Percentiles rank a stretch among this genome's conserved stretches.
Conservation (phyloP, 805 yeast genomes). For the Pachysolen tannophilus region DNA sequence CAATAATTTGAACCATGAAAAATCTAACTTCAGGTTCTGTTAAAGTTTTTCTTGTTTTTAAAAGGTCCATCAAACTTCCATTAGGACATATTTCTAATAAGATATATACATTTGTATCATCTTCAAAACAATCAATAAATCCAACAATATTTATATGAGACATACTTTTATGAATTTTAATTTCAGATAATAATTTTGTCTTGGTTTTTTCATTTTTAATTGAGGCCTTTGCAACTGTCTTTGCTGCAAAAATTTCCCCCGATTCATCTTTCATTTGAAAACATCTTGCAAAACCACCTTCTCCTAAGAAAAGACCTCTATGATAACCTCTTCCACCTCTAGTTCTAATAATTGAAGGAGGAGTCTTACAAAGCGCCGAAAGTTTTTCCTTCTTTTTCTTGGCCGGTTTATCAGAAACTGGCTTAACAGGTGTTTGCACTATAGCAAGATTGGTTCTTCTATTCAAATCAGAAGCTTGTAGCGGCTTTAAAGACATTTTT, state of each 20-base stretch:
- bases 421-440: conserved; percentile 31
- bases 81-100: conserved; percentile 91
- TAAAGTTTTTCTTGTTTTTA: conserved; percentile 75
- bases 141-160: conserved; percentile 85
- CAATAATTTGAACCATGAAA: conserved; percentile 86
- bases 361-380: conserved; percentile 89
- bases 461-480: conserved; percentile 9
- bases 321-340: conserved; percentile 83
- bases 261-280: conserved; percentile 90
- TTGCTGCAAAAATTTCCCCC: conserved; percentile 89
- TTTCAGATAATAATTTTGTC: conserved; percentile 80
- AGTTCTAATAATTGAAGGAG: conserved; percentile 88
- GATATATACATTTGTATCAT: conserved; percentile 88
- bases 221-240: conserved; percentile 95
- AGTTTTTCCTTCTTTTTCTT: conserved; percentile 84
- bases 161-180: conserved; percentile 88
- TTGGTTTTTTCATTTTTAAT: conserved; percentile 86
- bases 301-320: conserved; percentile 87
- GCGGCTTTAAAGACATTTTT: conserved; percentile 9
- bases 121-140: conserved; percentile 95
- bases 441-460: conserved; percentile 5
- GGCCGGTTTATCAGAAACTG: conserved; percentile 22
- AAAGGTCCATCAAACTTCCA: conserved; percentile 87
- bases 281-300: conserved; percentile 98
- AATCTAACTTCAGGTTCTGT: conserved; percentile 88